Conservation (phyloP, 2,329 filamentous ascomycete species). For the Truncatella angustata region DNA sequence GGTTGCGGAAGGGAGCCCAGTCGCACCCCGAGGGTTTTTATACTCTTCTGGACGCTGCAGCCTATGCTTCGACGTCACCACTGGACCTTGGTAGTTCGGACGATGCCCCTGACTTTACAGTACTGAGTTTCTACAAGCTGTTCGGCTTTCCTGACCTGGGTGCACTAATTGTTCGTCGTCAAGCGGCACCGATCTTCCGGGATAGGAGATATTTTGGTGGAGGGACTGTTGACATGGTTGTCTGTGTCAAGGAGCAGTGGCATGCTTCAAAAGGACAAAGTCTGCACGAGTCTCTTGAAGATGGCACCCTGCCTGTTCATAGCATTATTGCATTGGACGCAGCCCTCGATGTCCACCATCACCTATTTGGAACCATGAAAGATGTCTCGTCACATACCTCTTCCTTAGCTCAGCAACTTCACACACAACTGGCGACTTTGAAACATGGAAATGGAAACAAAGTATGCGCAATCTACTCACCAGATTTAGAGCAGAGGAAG, state of each 20-base stretch:
- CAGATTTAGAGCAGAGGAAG: conserved; percentile 28
- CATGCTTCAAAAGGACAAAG: conserved; percentile 71
- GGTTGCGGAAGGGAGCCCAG: conserved; percentile 36
- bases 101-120: conserved; percentile 76
- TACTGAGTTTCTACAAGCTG: conserved; percentile 94
- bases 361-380: conserved; percentile 70
- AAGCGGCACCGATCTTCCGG: conserved; percentile 61
- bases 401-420: conserved; percentile 60
- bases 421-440: conserved; percentile 55
- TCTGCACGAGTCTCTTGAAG: conserved; percentile 81
- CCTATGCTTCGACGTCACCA: conserved; percentile 72
- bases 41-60: conserved; percentile 81
- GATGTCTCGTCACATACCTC: conserved; percentile 69
- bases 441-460: conserved; percentile 65
- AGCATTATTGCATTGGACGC: conserved; percentile 79
- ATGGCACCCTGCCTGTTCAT: conserved; percentile 89
- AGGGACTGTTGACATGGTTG: conserved; percentile 88
- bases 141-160: conserved; percentile 95
- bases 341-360: conserved; percentile 67
- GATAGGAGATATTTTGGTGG: conserved; percentile 84
- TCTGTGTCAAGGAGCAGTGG: conserved; percentile 76
- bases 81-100: conserved; percentile 65
- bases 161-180: conserved; percentile 76
- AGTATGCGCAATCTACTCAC: conserved; percentile 67
- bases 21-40: conserved; percentile 41